Conservation (phyloP, 352 stramenopile genomes). For the Hyaloperonospora brassicae region DNA sequence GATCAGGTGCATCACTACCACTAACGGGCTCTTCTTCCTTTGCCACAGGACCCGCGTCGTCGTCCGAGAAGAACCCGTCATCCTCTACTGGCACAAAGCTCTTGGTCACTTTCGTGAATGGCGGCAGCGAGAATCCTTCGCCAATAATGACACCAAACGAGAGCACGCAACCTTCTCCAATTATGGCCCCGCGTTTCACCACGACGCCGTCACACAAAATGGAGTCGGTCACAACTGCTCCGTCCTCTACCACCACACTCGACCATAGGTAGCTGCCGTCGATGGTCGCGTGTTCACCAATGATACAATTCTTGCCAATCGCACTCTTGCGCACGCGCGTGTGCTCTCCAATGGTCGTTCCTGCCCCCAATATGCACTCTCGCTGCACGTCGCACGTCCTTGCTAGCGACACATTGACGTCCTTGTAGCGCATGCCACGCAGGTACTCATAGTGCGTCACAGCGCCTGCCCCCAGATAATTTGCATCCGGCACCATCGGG, state of each 20-base stretch:
- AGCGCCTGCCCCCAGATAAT: conserved; percentile 48
- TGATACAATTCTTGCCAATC: conserved; percentile 60
- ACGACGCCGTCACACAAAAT: conserved; percentile 84
- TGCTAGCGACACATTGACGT: conserved; percentile 54
- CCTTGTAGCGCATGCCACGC: conserved; percentile 80
- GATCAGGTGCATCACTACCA: conserved; percentile 5
- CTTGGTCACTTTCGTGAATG: conserved; percentile 81
- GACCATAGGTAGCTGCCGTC: conserved; percentile 76
- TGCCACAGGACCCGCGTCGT: conserved; percentile 29
- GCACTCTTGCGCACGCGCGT: conserved; percentile 50
- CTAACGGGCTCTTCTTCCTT: conserved; percentile 9
- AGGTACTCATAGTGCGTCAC: conserved; percentile 71
- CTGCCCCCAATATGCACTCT: conserved; percentile 67
- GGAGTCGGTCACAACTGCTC: conserved; percentile 57
- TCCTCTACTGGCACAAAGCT: conserved; percentile 41
- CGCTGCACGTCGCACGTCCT: conserved; percentile 56
- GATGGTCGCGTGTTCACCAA: conserved; percentile 67
- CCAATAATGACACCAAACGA: conserved; percentile 81
- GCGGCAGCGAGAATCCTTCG: conserved; percentile 48
- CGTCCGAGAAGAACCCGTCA: conserved; percentile 69
- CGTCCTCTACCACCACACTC: conserved; percentile 75
- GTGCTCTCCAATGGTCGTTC: conserved; percentile 47
- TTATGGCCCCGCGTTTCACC: conserved; percentile 51
- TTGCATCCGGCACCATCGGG: conserved; percentile 91
- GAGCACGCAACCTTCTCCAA: conserved; percentile 69